A percentile compares a stretch with the other conserved stretches of the same genome.
phyloP scores from a whole-genome alignment of 202 grass and related monocot genomes.

The Saccharum hybrid region DNA sequence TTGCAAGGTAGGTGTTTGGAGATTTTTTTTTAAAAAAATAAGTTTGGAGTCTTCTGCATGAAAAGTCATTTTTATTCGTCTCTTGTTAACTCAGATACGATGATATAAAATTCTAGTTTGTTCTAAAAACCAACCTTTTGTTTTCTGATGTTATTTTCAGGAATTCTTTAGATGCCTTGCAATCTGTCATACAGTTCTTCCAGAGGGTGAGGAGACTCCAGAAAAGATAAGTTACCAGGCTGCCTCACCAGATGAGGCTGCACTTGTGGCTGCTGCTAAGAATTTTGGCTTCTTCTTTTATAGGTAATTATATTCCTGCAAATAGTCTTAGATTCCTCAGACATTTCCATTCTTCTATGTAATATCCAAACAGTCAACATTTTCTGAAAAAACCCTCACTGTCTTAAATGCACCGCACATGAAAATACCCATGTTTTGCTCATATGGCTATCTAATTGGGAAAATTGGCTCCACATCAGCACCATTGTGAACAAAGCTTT shows the following conservation, averaged over 20 bases:
- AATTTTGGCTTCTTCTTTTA: slow-evolving; percentile 99
- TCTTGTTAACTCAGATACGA: background rate
- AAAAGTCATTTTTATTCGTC: slow-evolving; percentile 10
- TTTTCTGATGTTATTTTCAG: slow-evolving; percentile 53
- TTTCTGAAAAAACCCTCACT: slow-evolving; percentile 16
- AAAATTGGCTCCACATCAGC: background rate
- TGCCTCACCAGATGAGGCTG: slow-evolving; percentile 98
- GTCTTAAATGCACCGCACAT: background rate
- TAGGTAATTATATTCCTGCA: slow-evolving; percentile 57
- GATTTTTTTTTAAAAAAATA: background rate
- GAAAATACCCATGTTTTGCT: slow-evolving; percentile 7
- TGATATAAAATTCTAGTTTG: slow-evolving; percentile 12
- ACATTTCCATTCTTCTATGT: slow-evolving; percentile 17
- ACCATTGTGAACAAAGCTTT: background rate
- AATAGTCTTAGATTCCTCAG: slow-evolving; percentile 13
- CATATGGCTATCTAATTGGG: background rate
- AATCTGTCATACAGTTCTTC: slow-evolving; percentile 99
- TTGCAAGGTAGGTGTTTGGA: slow-evolving; percentile 67
- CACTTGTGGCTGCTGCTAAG: slow-evolving; percentile 93
- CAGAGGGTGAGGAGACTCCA: slow-evolving; percentile 91
- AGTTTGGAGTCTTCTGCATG: slow-evolving; percentile 25
- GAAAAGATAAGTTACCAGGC: slow-evolving; percentile 98
- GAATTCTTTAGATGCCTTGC: slow-evolving; percentile 99
- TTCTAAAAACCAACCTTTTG: slow-evolving; percentile 17
- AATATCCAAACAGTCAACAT: slow-evolving; percentile 18